These are phyloP conservation scores for Phytophthora pisi DNA, from an alignment of 352 stramenopile species.

Conservation along the genomic window DNA sequence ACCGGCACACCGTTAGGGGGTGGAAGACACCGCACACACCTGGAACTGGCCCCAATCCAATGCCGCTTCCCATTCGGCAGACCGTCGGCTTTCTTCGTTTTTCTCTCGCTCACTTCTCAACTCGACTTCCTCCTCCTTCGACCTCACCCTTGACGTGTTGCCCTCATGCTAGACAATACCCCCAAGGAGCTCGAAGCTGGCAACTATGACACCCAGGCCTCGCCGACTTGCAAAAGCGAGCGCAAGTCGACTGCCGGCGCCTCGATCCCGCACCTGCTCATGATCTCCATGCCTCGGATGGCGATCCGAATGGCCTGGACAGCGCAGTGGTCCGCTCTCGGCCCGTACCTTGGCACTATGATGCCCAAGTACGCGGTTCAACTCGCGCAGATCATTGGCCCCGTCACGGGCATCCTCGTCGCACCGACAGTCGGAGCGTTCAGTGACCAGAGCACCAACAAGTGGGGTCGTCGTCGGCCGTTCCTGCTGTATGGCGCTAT, in stretches of 20 bases:
- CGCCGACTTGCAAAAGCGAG: slow-evolving; percentile 23
- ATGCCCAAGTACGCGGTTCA: slow-evolving; percentile 36
- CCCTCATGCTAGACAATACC: slow-evolving; percentile 8
- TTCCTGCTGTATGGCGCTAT: slow-evolving; percentile 32
- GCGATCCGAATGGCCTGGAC: slow-evolving; percentile 34
- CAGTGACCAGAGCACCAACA: slow-evolving; percentile 32
- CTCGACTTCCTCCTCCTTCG: neutral
- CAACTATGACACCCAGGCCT: slow-evolving; percentile 21
- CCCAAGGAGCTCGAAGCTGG: slow-evolving; percentile 32
- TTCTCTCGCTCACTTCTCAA: slow-evolving; percentile 20
- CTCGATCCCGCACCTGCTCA: slow-evolving; percentile 29
- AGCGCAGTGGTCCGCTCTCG: slow-evolving; percentile 32
- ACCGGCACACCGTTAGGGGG: slow-evolving; percentile 1
- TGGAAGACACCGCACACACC: slow-evolving; percentile 5
- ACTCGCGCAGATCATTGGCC: slow-evolving; percentile 32
- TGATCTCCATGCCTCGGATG: slow-evolving; percentile 38
- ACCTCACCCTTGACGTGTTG: neutral
- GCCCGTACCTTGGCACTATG: slow-evolving; percentile 32
- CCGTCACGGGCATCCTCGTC: slow-evolving; percentile 29
- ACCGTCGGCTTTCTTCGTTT: slow-evolving; percentile 5
- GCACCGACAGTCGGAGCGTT: slow-evolving; percentile 28
- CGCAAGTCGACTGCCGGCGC: slow-evolving; percentile 18
- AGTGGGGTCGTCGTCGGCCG: slow-evolving; percentile 32
- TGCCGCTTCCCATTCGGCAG: slow-evolving; percentile 10
- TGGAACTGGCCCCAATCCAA: slow-evolving; percentile 22